Conservation (phyloP, 768 basidiomycete species). For the Multifurca ochricompacta region DNA sequence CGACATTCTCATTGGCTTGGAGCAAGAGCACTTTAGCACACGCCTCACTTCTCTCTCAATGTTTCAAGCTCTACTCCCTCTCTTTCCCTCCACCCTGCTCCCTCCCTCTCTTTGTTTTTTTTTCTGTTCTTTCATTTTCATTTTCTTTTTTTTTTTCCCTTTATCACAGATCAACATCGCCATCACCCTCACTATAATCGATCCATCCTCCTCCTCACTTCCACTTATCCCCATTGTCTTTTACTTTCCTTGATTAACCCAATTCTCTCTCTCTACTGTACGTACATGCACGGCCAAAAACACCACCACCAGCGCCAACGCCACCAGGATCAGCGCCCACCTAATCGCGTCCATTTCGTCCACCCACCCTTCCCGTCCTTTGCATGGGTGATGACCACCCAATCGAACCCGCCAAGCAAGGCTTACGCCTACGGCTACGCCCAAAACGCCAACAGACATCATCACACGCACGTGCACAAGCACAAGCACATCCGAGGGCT, state of each 20-base stretch:
- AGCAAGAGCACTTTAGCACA: neutral
- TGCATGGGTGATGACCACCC: constrained; percentile 11
- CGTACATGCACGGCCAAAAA: neutral
- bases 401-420: constrained; percentile 3
- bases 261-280: neutral
- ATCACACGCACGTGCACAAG: neutral
- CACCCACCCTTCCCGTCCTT: constrained; percentile 15
- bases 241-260: neutral
- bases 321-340: neutral
- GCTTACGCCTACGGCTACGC: constrained; percentile 8
- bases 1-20: neutral
- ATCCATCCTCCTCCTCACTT: neutral
- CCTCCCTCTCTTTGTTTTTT: too few species aligned
- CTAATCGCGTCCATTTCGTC: neutral
- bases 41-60: neutral
- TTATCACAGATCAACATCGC: too few species aligned
- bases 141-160: neutral
- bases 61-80: constrained; percentile 1
- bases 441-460: neutral
- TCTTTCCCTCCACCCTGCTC: too few species aligned
- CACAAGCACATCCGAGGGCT: neutral
- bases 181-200: too few species aligned
- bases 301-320: neutral
- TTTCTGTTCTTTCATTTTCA: neutral
- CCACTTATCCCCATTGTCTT: neutral